Evolutionary conservation across 305 asterid genomes (phyloP).

Genomic region (Fraxinus platypoda): DNA sequence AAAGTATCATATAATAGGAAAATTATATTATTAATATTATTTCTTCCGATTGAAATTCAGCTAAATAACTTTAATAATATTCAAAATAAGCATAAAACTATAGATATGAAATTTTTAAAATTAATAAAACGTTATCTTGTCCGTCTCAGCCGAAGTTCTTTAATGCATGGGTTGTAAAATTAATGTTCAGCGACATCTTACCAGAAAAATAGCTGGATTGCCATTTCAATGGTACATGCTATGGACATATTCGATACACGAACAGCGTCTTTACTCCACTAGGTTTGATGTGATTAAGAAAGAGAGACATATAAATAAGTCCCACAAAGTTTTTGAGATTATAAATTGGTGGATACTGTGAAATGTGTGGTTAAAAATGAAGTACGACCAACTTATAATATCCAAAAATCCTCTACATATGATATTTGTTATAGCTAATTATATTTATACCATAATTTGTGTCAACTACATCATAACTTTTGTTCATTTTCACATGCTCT

Average conservation of each 20-base stretch:
- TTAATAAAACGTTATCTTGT: background rate
- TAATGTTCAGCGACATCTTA: constrained; percentile 27
- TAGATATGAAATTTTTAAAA: constrained; percentile 3
- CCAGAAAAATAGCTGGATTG: constrained; percentile 26
- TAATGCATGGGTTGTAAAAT: constrained; percentile 1
- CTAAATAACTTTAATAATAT: background rate
- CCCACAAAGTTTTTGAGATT: background rate
- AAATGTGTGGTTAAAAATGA: too few species aligned
- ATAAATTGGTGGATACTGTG: background rate
- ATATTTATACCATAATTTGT: too few species aligned
- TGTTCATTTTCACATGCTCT: background rate
- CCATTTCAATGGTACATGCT: constrained; percentile 13
- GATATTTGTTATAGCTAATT: too few species aligned
- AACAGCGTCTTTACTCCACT: too few species aligned
- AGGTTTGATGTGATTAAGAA: background rate
- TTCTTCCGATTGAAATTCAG: background rate
- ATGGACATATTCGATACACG: background rate
- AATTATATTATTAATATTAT: background rate
- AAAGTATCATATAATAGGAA: background rate
- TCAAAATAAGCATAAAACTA: background rate
- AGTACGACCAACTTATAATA: too few species aligned
- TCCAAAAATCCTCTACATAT: background rate
- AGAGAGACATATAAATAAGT: too few species aligned
- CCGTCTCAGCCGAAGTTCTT: background rate
- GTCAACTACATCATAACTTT: too few species aligned